A percentile compares a stretch with the other conserved stretches of the same genome.
These are phyloP conservation scores for Metschnikowia koreensis DNA, from an alignment of 805 yeast genomes.

Conservation along the genomic window DNA sequence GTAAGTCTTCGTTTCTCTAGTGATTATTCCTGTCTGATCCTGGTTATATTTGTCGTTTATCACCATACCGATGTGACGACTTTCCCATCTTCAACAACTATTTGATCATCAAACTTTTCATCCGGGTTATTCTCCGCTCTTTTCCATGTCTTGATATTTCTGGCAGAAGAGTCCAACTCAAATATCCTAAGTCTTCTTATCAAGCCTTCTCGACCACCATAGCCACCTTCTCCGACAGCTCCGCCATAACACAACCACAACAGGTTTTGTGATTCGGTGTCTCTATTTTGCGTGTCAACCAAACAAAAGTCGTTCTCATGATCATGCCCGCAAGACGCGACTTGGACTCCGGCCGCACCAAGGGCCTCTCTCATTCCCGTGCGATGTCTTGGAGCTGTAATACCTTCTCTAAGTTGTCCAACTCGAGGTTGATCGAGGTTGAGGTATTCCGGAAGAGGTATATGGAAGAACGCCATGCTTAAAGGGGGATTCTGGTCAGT, in stretches of 20 bases:
- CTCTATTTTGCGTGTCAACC: constrained; percentile 39
- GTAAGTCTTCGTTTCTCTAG: no score
- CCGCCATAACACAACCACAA: constrained; percentile 95
- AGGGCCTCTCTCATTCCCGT: constrained; percentile 63
- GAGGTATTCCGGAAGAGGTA: constrained; percentile 84
- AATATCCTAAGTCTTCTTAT: constrained; percentile 75
- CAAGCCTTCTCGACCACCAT: constrained; percentile 88
- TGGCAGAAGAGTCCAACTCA: constrained; percentile 54
- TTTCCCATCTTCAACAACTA: constrained; percentile 25
- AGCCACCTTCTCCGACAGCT: constrained; percentile 91
- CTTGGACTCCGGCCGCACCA: constrained; percentile 65
- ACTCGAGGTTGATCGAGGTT: constrained; percentile 46
- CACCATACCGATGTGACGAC: constrained; percentile 5
- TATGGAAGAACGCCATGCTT: constrained; percentile 91
- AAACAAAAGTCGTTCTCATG: constrained; percentile 93
- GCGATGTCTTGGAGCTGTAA: constrained; percentile 75
- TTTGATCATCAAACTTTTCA: constrained; percentile 48
- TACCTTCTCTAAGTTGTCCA: constrained; percentile 69
- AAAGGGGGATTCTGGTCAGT: constrained; percentile 38
- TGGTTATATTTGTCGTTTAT: no score
- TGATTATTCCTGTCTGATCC: no score
- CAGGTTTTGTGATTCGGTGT: constrained; percentile 30
- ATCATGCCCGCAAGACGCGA: constrained; percentile 87
- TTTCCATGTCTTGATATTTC: constrained; percentile 67
- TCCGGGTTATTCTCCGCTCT: constrained; percentile 58